Evolutionary conservation across 352 stramenopile genomes (phyloP), one percentile per base, ranked within the genome.

Genomic region (Pythium apleroticum): DNA sequence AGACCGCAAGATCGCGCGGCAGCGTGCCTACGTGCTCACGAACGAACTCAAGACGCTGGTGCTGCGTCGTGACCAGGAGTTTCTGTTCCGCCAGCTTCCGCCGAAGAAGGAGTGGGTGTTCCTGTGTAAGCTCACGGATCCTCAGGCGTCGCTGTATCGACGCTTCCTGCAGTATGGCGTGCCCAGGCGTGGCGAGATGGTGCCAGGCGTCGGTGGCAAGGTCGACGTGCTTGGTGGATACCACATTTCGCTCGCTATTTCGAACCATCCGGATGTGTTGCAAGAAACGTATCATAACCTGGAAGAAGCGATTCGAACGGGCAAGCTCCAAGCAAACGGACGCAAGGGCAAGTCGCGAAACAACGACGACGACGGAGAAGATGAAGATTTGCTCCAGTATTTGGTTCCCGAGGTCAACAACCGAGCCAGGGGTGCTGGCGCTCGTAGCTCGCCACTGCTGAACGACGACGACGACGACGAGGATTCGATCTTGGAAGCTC

Each of bases 31-130:
- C 50, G 80, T 95, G 10, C 67, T 95, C n/a, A 95, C 89, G 15
- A 77, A 77, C 20, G 84, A 96, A 55, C 70, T 97, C 9, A 91
- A 88, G 52, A 72, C 85, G 50, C 65, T 96, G 2, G 86, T 97
- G 31, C 61, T 96, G n/a, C 88, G 89, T 37, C 88, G 89, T 46
- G 88, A 95, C 46, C 85, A 94, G 37, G 80, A 92, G 65, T 95
- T 89, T 54, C 68, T 97, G 3, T 92, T 94, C 57, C 75, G 71
- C 9, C 87, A 95, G 52, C 60, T 97, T 39, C 89, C 89, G 19
- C 86, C 86, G 0, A 97, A 97, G 70, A 92, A 95, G 56, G 89
- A 97, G 60, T 96, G 84, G 71, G 89, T 97, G 22, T 25, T 97
- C 8, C 69, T 94, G 41, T 95, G 84, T 65, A 90, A 92, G 60